These are phyloP conservation scores for Endoconidiophora polonica DNA, from an alignment of 2,329 filamentous ascomycete genomes.

Conservation along the genomic window DNA sequence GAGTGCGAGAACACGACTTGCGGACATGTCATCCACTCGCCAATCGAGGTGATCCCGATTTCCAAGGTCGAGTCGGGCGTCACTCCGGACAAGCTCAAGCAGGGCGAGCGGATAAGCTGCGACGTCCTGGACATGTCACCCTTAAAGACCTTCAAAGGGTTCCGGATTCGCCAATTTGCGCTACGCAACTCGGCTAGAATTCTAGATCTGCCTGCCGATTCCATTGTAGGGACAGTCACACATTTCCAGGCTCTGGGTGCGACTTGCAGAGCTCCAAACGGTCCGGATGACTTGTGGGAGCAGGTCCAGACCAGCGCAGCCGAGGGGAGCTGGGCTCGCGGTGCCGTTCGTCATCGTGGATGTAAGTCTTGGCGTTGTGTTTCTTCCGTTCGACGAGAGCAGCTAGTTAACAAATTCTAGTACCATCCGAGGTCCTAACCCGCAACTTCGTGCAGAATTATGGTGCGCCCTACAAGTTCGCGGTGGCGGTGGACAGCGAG, in stretches of 20 bases:
- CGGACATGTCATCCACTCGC: constrained; percentile 25
- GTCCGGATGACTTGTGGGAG: constrained; percentile 45
- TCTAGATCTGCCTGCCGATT: not conserved
- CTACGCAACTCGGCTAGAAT: not conserved
- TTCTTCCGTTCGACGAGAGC: not conserved
- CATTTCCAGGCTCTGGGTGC: constrained; percentile 26
- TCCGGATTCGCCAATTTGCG: constrained; percentile 9
- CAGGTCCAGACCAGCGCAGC: constrained; percentile 23
- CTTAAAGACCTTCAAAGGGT: constrained; percentile 1
- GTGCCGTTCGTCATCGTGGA: constrained; percentile 21
- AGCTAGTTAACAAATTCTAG: not conserved
- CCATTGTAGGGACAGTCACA: constrained; percentile 1
- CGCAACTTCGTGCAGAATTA: constrained; percentile 39
- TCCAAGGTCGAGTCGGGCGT: not conserved
- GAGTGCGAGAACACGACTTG: constrained; percentile 37
- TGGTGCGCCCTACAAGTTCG: constrained; percentile 52
- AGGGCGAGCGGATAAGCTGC: not conserved
- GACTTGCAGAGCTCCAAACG: constrained; percentile 23
- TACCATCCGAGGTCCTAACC: constrained; percentile 26
- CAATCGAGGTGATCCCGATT: constrained; percentile 16
- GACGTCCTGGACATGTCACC: constrained; percentile 14
- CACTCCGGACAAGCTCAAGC: not conserved
- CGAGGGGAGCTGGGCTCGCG: constrained; percentile 27
- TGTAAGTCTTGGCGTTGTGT: constrained; percentile 17
- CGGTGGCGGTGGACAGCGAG: constrained; percentile 35